Evolutionary conservation across 2,329 filamentous ascomycete species (phyloP).

Genomic region (Calonectria montana): DNA sequence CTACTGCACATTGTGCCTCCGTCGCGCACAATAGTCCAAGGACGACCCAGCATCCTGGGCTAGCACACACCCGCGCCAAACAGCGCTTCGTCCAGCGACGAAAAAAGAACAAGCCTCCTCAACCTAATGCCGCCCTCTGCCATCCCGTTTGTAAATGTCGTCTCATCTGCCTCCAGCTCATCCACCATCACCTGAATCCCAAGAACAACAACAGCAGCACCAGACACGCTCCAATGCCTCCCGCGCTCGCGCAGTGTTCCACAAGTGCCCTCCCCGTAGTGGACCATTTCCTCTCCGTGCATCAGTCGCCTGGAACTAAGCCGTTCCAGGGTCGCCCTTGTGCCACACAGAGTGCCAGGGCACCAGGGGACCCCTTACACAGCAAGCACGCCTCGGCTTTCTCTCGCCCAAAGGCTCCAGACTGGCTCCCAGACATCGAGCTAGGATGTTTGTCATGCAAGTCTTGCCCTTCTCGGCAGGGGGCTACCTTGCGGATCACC

Average conservation of each 20-base stretch:
- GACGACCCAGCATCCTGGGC: conserved; percentile 12
- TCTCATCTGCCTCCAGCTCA: background rate
- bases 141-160: background rate
- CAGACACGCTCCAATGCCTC: conserved; percentile 3
- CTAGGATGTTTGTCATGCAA: conserved; percentile 42
- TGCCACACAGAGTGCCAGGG: conserved; percentile 6
- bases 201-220: conserved; percentile 12
- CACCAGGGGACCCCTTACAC: conserved; percentile 2
- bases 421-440: conserved; percentile 33
- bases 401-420: conserved; percentile 12
- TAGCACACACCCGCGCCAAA: conserved; percentile 9
- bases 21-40: background rate
- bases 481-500: conserved; percentile 30
- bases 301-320: conserved; percentile 13
- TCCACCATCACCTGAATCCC: conserved; percentile 20
- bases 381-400: conserved; percentile 3
- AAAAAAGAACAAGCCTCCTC: background rate
- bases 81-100: background rate
- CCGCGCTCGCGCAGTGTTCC: conserved; percentile 22
- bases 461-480: conserved; percentile 34
- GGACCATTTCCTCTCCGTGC: conserved; percentile 10
- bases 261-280: conserved; percentile 12
- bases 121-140: background rate
- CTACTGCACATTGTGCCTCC: conserved; percentile 5
- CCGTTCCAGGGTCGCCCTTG: conserved; percentile 16